Base-by-base conservation (phyloP, 805 yeast species). In the Yarrowia bubula region DNA sequence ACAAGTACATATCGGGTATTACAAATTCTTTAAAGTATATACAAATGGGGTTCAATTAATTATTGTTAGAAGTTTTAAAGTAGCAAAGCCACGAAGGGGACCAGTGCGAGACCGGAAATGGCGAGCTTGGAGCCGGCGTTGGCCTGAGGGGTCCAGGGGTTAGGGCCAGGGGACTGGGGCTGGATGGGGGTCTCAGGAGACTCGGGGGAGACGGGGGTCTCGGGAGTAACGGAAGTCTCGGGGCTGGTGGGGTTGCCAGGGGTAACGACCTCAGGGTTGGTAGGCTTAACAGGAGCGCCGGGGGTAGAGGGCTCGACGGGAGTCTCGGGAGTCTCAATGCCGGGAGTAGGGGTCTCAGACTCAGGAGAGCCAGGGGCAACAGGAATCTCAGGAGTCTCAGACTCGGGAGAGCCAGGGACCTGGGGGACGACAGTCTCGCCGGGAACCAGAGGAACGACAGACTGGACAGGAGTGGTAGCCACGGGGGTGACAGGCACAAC, bases 41-140 rank as follows among this genome's bases (percentile, higher is more conserved):
- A 50, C 39, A 51, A 35, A 43, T 11, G 44, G n/a, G 9, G n/a
- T n/a, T 14, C 15, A 51, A 46, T 46, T 37, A 51, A 38, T 37
- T 48, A 48, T n/a, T n/a, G 53, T 48, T 48, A 48, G 39, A 33
- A 48, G 3, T 48, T 48, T 48, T 48, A 48, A 48, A 48, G 28
- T 4, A 48, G 53, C 53, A 48, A 39, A 11, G 53, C 43, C 43
- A 51, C 43, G 22, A 51, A 51, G n/a, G 58, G 58, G 15, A 48
- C 3, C 39, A 48, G 28, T 4, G 53, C 53, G 13, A 48, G 53
- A 28, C 53, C 53, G 39, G 53, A 33, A 31, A 48, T 28, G 31
- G 53, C 53, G 15, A 48, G 53, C 10, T n/a, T 14, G 10, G 53
- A 33, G 39, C 53, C 53, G 17, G 53, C 32, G 53, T 48, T 48